phyloP scores from a whole-genome alignment of 2,329 filamentous ascomycete genomes.

The Apiospora marii region DNA sequence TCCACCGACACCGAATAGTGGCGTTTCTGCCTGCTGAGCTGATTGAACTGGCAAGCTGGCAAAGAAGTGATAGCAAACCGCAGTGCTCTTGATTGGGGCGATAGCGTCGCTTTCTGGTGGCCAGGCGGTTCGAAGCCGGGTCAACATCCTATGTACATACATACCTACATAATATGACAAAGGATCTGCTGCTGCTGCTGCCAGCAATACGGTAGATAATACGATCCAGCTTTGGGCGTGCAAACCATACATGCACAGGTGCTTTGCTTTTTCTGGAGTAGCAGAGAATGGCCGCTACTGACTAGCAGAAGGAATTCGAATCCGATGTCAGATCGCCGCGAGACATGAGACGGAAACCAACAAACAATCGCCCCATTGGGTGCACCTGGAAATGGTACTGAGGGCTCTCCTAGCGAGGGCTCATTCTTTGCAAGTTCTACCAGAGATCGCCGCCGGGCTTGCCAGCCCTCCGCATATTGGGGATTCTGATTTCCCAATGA shows the following conservation, averaged over 20 bases:
- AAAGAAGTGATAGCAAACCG: constrained; percentile 7
- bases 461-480: constrained; percentile 21
- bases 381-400: constrained; percentile 7
- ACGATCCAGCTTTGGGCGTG: not conserved
- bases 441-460: constrained; percentile 19
- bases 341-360: constrained; percentile 21
- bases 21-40: constrained; percentile 8
- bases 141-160: not conserved
- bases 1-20: constrained; percentile 8
- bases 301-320: constrained; percentile 18
- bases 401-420: constrained; percentile 21
- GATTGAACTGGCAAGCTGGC: constrained; percentile 9
- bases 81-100: constrained; percentile 9
- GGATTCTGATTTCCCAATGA: constrained; percentile 19
- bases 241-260: not conserved
- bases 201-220: constrained; percentile 5
- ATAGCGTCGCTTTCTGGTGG: constrained; percentile 6
- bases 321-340: constrained; percentile 18
- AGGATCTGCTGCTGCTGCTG: not conserved
- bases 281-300: constrained; percentile 1
- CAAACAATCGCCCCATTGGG: constrained; percentile 20
- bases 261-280: constrained; percentile 5
- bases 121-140: constrained; percentile 9
- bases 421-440: constrained; percentile 9
- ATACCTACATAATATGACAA: not conserved